Conservation (phyloP, 2,329 filamentous ascomycete genomes). For the Bisporella sp. region DNA sequence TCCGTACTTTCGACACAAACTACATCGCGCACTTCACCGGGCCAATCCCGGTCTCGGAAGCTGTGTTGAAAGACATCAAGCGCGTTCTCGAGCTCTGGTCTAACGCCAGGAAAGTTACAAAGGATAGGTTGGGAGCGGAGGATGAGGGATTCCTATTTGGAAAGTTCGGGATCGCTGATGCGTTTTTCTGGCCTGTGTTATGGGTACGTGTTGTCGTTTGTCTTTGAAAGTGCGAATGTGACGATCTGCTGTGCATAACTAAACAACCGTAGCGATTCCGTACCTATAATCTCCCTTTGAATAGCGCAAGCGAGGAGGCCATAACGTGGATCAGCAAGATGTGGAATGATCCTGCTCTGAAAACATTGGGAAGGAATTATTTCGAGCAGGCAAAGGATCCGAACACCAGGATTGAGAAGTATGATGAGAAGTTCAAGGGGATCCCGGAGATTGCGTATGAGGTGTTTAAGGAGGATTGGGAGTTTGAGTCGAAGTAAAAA, state of each 20-base stretch:
- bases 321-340: conserved; percentile 25
- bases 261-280: conserved; percentile 19
- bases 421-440: conserved; percentile 22
- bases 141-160: conserved; percentile 26
- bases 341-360: conserved; percentile 24
- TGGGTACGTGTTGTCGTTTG: conserved; percentile 18
- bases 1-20: conserved; percentile 10
- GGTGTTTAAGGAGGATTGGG: conserved; percentile 20
- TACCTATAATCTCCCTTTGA: conserved; percentile 23
- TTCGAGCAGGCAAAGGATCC: conserved; percentile 21
- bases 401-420: conserved; percentile 14
- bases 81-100: conserved; percentile 22
- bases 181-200: conserved; percentile 27
- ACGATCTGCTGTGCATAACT: not conserved
- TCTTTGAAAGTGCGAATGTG: not conserved
- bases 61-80: conserved; percentile 16
- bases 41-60: conserved; percentile 15
- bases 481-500: not conserved
- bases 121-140: conserved; percentile 9
- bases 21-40: conserved; percentile 23
- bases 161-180: conserved; percentile 24
- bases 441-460: conserved; percentile 15
- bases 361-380: conserved; percentile 18
- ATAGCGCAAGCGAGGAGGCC: conserved; percentile 17
- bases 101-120: conserved; percentile 11